phyloP scores from a whole-genome alignment of 1,284 basidiomycete genomes.

The Porogramme epimiltina region DNA sequence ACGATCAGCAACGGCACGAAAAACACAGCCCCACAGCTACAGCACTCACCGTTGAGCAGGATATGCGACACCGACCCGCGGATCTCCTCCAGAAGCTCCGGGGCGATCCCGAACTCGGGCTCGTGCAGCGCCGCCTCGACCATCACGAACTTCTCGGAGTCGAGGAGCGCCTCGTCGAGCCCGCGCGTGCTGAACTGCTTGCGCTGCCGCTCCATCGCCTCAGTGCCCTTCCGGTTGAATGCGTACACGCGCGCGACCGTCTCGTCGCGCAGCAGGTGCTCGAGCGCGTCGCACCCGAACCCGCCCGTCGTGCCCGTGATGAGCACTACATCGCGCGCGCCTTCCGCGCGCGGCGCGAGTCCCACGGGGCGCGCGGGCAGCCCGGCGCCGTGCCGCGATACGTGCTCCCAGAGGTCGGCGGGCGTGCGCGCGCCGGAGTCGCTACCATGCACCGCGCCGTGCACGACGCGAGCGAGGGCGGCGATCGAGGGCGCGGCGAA shows the following conservation, averaged over 20 bases:
- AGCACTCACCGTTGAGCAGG: slow-evolving; percentile 33
- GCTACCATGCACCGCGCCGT: slow-evolving; percentile 2
- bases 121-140: slow-evolving; percentile 36
- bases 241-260: slow-evolving; percentile 25
- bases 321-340: slow-evolving; percentile 23
- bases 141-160: slow-evolving; percentile 33
- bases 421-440: not conserved
- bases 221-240: slow-evolving; percentile 19
- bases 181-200: slow-evolving; percentile 31
- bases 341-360: not conserved
- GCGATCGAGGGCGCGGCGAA: slow-evolving; percentile 38
- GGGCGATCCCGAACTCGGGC: slow-evolving; percentile 32
- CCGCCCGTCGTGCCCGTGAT: slow-evolving; percentile 32
- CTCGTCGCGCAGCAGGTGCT: slow-evolving; percentile 19
- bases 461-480: slow-evolving; percentile 28
- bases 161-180: slow-evolving; percentile 29
- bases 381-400: slow-evolving; percentile 18
- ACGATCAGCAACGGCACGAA: too few relatives aligned
- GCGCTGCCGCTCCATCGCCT: slow-evolving; percentile 28
- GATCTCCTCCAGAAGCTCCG: slow-evolving; percentile 25
- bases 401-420: slow-evolving; percentile 8
- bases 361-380: slow-evolving; percentile 15
- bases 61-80: slow-evolving; percentile 26
- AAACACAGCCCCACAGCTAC: too few relatives aligned
- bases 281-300: slow-evolving; percentile 27